Conservation (phyloP, 345 rosid species). For the Erysimum cheiranthoides region DNA sequence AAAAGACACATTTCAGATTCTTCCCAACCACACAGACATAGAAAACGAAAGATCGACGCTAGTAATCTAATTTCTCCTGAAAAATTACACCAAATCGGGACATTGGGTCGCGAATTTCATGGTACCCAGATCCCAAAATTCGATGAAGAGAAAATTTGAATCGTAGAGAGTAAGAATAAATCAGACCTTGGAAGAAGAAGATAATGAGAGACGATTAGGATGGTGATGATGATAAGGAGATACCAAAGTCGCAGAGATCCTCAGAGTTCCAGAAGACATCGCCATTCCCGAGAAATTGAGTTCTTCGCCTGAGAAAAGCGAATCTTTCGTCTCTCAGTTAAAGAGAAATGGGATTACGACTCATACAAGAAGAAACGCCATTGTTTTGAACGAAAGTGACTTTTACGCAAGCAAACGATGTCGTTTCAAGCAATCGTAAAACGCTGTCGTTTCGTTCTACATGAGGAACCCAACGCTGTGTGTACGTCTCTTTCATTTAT, state of each 20-base stretch:
- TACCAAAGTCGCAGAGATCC: constrained; percentile 67
- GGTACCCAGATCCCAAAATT: constrained; percentile 22
- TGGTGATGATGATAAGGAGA: constrained; percentile 53
- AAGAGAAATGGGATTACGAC: constrained; percentile 10
- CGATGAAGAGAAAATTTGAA: background rate
- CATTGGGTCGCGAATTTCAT: background rate
- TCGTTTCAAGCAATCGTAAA: background rate
- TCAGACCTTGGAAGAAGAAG: constrained; percentile 69
- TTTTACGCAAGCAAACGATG: background rate
- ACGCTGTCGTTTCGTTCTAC: background rate
- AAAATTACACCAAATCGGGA: background rate
- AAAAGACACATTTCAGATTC: constrained; percentile 29
- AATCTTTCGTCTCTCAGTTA: constrained; percentile 29
- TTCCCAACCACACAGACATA: constrained; percentile 28
- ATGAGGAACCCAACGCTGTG: no score
- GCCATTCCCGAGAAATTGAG: constrained; percentile 52
- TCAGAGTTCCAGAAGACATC: constrained; percentile 65
- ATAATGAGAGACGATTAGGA: constrained; percentile 53
- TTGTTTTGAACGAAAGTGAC: background rate
- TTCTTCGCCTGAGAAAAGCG: constrained; percentile 33
- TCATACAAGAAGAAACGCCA: constrained; percentile 3
- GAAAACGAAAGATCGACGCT: constrained; percentile 16
- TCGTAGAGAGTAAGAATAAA: background rate
- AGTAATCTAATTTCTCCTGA: background rate
- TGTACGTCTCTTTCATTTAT: no score